Percentiles rank a stretch among this genome's conserved stretches.
These are phyloP conservation scores for Rhizopus stolonifer DNA, from an alignment of 371 early-diverging fungal species.

Conservation along the genomic window DNA sequence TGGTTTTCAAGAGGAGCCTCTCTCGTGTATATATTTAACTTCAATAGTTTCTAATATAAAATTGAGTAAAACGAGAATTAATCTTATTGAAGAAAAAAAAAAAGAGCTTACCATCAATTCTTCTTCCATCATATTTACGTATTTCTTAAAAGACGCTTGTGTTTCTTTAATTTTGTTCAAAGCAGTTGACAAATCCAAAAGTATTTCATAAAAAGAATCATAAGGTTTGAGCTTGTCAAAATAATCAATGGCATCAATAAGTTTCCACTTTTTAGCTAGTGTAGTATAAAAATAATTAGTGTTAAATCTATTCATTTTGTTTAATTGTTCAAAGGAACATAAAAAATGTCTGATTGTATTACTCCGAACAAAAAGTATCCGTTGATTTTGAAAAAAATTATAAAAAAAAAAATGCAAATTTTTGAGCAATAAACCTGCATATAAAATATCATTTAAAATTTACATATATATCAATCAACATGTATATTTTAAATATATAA, in stretches of 20 bases:
- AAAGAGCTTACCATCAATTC: slow-evolving; percentile 8
- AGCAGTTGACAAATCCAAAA: slow-evolving; percentile 6
- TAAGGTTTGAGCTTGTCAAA: slow-evolving; percentile 3
- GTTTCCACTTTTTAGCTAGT: slow-evolving; percentile 7
- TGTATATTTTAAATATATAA: no score
- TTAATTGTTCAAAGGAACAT: slow-evolving; percentile 5
- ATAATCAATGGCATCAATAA: slow-evolving; percentile 9
- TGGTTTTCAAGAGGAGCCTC: slow-evolving; percentile 6
- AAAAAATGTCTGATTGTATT: no score
- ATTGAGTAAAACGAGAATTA: slow-evolving; percentile 9
- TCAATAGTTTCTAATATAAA: slow-evolving; percentile 7
- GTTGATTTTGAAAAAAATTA: no score
- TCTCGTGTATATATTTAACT: slow-evolving; percentile 5
- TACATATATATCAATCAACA: no score
- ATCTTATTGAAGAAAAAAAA: slow-evolving; percentile 1
- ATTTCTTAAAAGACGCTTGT: slow-evolving; percentile 1
- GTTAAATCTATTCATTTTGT: slow-evolving; percentile 4
- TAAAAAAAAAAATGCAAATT: no score
- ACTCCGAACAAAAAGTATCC: no score
- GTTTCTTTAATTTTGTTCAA: slow-evolving; percentile 2
- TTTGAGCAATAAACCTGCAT: no score
- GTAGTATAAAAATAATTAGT: slow-evolving; percentile 1
- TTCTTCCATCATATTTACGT: slow-evolving; percentile 3
- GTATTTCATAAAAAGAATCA: slow-evolving; percentile 8
- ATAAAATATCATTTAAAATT: no score